Evolutionary conservation across 352 stramenopile genomes (phyloP), one percentile per base, ranked within the genome.

Genomic region (Phytophthora sojae): DNA sequence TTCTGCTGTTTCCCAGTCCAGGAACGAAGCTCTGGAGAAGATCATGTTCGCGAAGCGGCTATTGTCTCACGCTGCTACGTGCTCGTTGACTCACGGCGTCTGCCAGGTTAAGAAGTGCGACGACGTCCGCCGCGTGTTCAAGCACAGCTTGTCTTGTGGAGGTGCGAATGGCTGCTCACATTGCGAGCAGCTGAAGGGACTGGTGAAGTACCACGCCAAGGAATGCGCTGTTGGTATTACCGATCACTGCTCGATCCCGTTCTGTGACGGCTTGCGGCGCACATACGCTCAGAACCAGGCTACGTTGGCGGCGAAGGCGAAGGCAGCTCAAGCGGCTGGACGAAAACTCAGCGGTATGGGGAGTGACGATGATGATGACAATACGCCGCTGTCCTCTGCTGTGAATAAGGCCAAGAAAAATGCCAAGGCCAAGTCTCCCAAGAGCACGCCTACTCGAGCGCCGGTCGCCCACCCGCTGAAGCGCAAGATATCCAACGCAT

Each of bases 61-160:
- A 15, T 42, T 96, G 11, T 89, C 89, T 50, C 89, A 96, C 54
- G 85, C 89, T 25, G 86, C 87, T 0, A 90, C 79, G 3, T 96
- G 89, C 61, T 77, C 70, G 25, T 56, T 93, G 25, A 57, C 76
- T 6, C 77, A 88, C 2, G 85, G 88, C 7, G 54, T 87, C 26
- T 96, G 89, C 54, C 82, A 93, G 37, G 83, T 95, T n/a, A 95
- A 93, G 54, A 93, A 94, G 42, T 96, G 89, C 57, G 88, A 95
- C 57, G 89, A 96, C 35, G 88, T 96, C 25, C 83, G 89, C 6
- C 88, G 86, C 2, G 86, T 95, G 32, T 95, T 96, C 66, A 94
- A 95, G 64, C 89, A 96, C 73, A 96, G 86, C 30, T 75, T 83
- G 21, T 93, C 86, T 2, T 96, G 89, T 59, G 81, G 81, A 47